A percentile compares a stretch with the other conserved stretches of the same genome.
Conservation (phyloP, 441 rosid species). For the Sinapis alba region DNA sequence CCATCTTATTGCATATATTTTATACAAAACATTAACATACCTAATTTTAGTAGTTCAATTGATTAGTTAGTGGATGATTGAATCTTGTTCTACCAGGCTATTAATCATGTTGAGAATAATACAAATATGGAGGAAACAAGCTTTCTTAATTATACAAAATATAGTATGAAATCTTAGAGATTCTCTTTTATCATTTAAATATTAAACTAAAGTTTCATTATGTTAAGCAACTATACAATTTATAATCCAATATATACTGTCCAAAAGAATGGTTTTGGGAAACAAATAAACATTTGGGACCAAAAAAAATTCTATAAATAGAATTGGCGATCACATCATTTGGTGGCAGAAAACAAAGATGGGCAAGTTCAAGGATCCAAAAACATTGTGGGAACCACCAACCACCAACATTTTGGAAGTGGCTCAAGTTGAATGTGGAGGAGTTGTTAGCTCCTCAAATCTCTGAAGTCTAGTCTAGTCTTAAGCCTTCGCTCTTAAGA, state of each 20-base stretch:
- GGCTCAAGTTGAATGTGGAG: conserved; percentile 28
- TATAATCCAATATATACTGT: background rate
- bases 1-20: conserved; percentile 26
- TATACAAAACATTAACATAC: conserved; percentile 21
- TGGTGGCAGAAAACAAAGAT: conserved; percentile 49
- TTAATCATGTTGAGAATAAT: background rate
- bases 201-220: background rate
- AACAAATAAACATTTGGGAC: conserved; percentile 11
- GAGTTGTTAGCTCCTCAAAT: conserved; percentile 33
- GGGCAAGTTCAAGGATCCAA: conserved; percentile 84
- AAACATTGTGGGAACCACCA: conserved; percentile 39
- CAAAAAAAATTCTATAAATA: conserved; percentile 29
- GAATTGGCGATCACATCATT: conserved; percentile 45
- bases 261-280: background rate
- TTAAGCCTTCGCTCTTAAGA: conserved; percentile 12
- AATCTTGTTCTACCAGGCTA: background rate
- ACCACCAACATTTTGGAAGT: conserved; percentile 35
- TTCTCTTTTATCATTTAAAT: background rate
- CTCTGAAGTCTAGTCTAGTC: background rate
- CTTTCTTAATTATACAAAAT: background rate
- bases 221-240: background rate
- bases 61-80: conserved; percentile 21
- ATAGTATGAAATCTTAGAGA: background rate
- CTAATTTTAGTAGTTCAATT: conserved; percentile 13
- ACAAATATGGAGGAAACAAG: background rate